Evolutionary conservation across 306 rosid genomes (phyloP).

Genomic region (Medicago ruthenica): DNA sequence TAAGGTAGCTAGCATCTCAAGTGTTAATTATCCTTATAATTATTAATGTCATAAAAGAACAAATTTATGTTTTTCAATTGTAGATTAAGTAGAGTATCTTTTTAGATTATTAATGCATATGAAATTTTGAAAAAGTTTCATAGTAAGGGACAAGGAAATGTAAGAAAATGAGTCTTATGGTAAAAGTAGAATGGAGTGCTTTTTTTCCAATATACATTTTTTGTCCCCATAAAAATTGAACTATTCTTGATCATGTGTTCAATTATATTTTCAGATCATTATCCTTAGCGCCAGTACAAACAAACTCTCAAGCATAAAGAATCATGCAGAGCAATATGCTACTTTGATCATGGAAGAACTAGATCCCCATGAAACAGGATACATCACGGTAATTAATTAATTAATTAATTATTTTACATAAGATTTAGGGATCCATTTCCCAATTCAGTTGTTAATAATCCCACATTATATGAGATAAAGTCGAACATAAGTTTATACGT

Average conservation of each 20-base stretch:
- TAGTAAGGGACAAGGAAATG: too few species aligned
- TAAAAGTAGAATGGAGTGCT: not conserved
- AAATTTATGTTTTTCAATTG: too few species aligned
- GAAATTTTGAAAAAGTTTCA: not conserved
- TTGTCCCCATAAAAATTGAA: not conserved
- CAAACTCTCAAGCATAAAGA: slow-evolving; percentile 66
- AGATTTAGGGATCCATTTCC: not conserved
- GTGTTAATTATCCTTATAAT: too few species aligned
- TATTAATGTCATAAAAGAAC: too few species aligned
- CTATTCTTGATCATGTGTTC: slow-evolving; percentile 22
- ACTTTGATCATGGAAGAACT: slow-evolving; percentile 91
- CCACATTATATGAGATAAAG: too few species aligned
- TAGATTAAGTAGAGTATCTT: too few species aligned
- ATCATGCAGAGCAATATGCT: slow-evolving; percentile 80
- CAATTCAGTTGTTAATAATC: not conserved
- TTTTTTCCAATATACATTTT: slow-evolving; percentile 26
- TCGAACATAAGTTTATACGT: not conserved
- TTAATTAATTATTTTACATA: slow-evolving; percentile 35
- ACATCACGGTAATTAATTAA: slow-evolving; percentile 56
- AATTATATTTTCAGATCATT: slow-evolving; percentile 63
- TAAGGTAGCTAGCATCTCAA: too few species aligned
- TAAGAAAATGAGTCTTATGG: too few species aligned
- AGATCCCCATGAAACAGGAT: slow-evolving; percentile 60
- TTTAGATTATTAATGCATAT: too few species aligned
- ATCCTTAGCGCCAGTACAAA: slow-evolving; percentile 75